Evolutionary conservation across 768 basidiomycete species (phyloP).

Genomic region (Amylocystis lapponica): DNA sequence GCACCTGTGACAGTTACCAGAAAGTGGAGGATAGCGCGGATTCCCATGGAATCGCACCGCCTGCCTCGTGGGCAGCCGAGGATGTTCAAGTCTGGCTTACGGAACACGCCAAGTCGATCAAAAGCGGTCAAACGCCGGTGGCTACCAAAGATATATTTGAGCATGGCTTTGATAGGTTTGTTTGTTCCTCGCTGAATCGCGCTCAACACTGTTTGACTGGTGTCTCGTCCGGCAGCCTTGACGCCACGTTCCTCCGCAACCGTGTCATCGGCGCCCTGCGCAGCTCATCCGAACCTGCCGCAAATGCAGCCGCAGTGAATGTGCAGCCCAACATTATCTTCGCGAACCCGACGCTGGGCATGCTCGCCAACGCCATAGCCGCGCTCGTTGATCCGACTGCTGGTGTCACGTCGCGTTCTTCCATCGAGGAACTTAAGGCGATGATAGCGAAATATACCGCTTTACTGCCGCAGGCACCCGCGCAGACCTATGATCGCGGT

Average conservation of each 20-base stretch:
- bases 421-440: conserved; percentile 7
- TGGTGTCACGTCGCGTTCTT: conserved; percentile 11
- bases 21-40: conserved; percentile 10
- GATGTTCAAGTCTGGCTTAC: conserved; percentile 10
- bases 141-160: conserved; percentile 36
- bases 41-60: conserved; percentile 6
- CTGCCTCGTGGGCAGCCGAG: conserved; percentile 5
- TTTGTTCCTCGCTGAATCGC: not conserved
- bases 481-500: too few relatives aligned
- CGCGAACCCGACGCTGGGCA: conserved; percentile 11
- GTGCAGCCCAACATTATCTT: conserved; percentile 14
- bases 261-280: conserved; percentile 24
- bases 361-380: conserved; percentile 1
- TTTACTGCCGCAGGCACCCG: conserved; percentile 7
- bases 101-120: conserved; percentile 7
- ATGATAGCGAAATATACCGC: conserved; percentile 37
- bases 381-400: conserved; percentile 10
- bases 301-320: not conserved
- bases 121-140: conserved; percentile 9
- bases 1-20: too few relatives aligned
- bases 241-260: conserved; percentile 29
- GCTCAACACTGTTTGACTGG: not conserved
- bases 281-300: conserved; percentile 4
- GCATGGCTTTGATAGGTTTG: conserved; percentile 33
- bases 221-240: conserved; percentile 13